These are phyloP conservation scores for Aegilops sharonensis DNA, from an alignment of 176 grass and related monocot species.

Conservation along the genomic window DNA sequence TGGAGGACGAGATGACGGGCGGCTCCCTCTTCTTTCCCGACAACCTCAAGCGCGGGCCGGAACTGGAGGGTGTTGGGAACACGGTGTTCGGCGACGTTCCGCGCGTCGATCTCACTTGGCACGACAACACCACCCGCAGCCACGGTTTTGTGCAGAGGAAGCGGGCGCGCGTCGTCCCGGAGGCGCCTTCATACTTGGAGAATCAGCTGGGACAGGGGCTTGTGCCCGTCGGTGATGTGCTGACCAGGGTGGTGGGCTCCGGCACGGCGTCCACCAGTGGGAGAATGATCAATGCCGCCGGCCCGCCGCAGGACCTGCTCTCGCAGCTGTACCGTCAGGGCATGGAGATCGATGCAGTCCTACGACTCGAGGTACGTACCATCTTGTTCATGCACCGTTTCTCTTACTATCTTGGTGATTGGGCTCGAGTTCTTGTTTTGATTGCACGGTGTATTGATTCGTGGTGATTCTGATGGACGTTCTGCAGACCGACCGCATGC, in stretches of 20 bases:
- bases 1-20: background rate
- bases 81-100: background rate
- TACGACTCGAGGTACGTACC: conserved; percentile 44
- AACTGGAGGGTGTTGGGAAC: background rate
- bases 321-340: conserved; percentile 26
- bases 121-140: background rate
- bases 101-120: conserved; percentile 2
- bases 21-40: conserved; percentile 3
- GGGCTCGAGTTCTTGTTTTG: too few relatives aligned
- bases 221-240: background rate
- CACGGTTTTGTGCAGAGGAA: conserved; percentile 31
- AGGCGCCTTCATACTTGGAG: background rate
- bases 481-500: conserved; percentile 41
- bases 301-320: background rate
- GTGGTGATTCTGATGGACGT: background rate
- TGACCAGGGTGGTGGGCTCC: background rate
- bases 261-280: conserved; percentile 39
- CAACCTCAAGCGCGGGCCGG: background rate
- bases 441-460: too few relatives aligned
- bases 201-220: background rate
- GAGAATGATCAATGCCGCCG: background rate
- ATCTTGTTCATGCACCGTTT: too few relatives aligned
- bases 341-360: conserved; percentile 44
- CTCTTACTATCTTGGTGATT: too few relatives aligned
- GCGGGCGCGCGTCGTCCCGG: conserved; percentile 10